These are phyloP conservation scores for Aspergillus bertholletiae DNA, from an alignment of 495 filamentous ascomycete species.

Conservation along the genomic window DNA sequence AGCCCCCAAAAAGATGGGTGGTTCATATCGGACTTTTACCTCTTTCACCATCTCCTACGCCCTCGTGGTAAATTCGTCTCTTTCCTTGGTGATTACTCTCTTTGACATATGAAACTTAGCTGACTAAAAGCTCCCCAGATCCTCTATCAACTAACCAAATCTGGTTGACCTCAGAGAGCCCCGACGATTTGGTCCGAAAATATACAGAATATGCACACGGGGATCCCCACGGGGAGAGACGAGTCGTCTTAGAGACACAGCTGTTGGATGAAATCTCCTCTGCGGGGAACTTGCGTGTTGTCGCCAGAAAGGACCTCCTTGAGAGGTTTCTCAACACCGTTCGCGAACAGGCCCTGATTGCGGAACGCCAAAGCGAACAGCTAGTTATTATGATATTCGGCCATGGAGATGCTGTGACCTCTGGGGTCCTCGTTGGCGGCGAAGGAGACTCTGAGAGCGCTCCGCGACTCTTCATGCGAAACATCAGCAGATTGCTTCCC, in stretches of 20 bases:
- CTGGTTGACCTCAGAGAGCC: conserved; percentile 14
- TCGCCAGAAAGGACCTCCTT: neutral
- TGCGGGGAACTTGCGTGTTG: neutral
- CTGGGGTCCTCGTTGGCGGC: neutral
- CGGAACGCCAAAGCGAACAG: neutral
- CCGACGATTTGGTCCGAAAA: conserved; percentile 9
- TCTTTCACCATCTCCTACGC: conserved; percentile 19
- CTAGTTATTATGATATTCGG: conserved; percentile 15
- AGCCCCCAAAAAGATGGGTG: conserved; percentile 12
- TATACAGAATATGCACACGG: conserved; percentile 19
- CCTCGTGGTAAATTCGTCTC: too few relatives aligned
- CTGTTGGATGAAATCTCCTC: neutral
- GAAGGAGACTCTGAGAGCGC: too few relatives aligned
- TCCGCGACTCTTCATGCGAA: too few relatives aligned
- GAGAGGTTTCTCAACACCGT: neutral
- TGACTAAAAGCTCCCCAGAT: too few relatives aligned
- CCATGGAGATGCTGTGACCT: conserved; percentile 1
- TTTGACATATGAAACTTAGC: too few relatives aligned
- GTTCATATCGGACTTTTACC: conserved; percentile 21
- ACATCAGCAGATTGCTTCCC: too few relatives aligned
- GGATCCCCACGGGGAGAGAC: conserved; percentile 6
- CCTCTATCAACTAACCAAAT: conserved; percentile 7
- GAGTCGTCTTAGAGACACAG: conserved; percentile 12
- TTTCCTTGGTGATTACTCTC: too few relatives aligned
- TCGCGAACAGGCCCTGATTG: neutral